Percentiles rank a stretch among this genome's conserved stretches.
Evolutionary conservation across 2,329 filamentous ascomycete genomes (phyloP).

Genomic region (Cytospora leucostoma): DNA sequence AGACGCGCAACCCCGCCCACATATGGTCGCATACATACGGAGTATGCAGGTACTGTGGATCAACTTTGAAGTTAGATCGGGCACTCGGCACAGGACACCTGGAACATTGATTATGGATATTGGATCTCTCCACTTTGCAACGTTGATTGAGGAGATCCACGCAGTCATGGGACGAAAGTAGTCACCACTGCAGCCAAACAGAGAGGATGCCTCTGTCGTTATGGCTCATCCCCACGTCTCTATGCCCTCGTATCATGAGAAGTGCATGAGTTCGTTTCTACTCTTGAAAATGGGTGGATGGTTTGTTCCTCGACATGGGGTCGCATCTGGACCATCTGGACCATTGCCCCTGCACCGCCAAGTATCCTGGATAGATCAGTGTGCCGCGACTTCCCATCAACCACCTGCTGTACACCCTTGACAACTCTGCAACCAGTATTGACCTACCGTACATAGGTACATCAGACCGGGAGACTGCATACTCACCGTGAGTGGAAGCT

Average conservation of each 20-base stretch:
- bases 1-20: neutral
- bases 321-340: neutral
- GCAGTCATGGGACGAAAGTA: neutral
- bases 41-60: neutral
- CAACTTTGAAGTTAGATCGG: neutral
- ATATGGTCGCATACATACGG: neutral
- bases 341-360: neutral
- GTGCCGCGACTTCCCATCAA: neutral
- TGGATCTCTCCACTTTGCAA: neutral
- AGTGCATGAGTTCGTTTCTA: neutral
- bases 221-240: too few species aligned
- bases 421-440: too few species aligned
- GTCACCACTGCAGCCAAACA: neutral
- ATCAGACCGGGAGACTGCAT: neutral
- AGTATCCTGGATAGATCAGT: neutral
- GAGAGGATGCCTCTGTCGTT: too few species aligned
- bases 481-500: neutral
- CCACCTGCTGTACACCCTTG: neutral
- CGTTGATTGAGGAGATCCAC: neutral
- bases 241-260: too few species aligned
- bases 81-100: neutral
- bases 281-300: neutral
- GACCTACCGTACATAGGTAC: neutral
- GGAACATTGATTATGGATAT: neutral
- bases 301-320: neutral